Evolutionary conservation across 1,139 yeast species (phyloP), one percentile per base, ranked within the genome.

Genomic region (Pichia sp.): DNA sequence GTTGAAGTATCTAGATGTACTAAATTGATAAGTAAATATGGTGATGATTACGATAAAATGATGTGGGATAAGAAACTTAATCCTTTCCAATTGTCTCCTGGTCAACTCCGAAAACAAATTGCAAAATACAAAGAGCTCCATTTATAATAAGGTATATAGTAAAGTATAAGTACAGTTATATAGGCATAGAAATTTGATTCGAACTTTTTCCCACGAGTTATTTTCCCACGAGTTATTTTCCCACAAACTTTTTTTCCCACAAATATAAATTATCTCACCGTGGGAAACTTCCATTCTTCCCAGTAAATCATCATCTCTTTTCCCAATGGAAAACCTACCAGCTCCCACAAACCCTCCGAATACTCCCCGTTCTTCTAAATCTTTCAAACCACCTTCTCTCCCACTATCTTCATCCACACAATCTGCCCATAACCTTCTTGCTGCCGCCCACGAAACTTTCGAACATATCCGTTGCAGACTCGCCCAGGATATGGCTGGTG

Each of bases 11-110:
- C 78, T 42, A 89, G 96, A 96, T 70, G 89, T 45, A 70, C 70
- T 50, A 70, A 70, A 28, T 73, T 93, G 49, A 77, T 83, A 55
- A 80, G 79, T 33, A 89, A 88, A 68, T 82, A 93, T 66, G 97
- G 97, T 22, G 95, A 90, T 58, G 85, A 93, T 67, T 90, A 83
- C 66, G 84, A 80, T 49, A 87, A 83, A 62, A 93, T 95, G 98
- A 85, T 83, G 67, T 86, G 96, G 87, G 99, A 93, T 67, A 81
- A 79, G 71, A 87, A 86, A 67, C 74, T 91, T 57, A 93, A 93
- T 67, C 77, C 86, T 3, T 80, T 79, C 69, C 97, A 90, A 70
- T 91, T 87, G 66, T 77, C 88, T 58, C 84, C 83, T n/a, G 95
- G 96, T 31, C 95, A 89, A 51, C 51, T 54, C 13, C 53, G 52